These are phyloP conservation scores for Penicillium sp. DNA, from an alignment of 2,329 filamentous ascomycete species.

Conservation along the genomic window DNA sequence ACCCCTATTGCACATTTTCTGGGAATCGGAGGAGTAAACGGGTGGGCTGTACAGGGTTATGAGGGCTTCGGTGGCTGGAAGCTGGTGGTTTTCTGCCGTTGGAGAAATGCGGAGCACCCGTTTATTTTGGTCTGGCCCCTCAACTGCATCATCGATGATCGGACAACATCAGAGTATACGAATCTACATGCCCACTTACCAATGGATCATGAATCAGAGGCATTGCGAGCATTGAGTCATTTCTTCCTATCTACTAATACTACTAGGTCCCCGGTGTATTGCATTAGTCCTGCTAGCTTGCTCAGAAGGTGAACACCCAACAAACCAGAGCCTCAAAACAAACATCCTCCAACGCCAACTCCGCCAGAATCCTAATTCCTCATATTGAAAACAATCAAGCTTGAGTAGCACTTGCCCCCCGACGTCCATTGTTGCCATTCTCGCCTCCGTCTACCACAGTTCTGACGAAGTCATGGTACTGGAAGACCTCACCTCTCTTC, in stretches of 20 bases:
- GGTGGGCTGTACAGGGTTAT: neutral
- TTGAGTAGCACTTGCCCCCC: conserved; percentile 17
- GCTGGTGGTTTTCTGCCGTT: conserved; percentile 27
- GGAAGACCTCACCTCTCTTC: conserved; percentile 84
- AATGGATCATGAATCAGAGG: neutral
- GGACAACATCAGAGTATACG: too few relatives aligned
- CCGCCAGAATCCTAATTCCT: conserved; percentile 2
- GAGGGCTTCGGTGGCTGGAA: conserved; percentile 21
- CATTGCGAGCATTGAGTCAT: neutral
- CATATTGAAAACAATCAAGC: conserved; percentile 13
- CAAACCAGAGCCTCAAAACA: conserved; percentile 7
- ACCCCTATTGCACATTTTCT: conserved; percentile 10
- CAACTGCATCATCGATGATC: neutral
- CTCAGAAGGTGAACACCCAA: neutral
- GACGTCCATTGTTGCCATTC: conserved; percentile 30
- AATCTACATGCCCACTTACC: neutral
- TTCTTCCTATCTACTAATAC: neutral
- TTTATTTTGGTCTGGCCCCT: neutral
- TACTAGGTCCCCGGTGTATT: neutral
- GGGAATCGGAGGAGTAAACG: neutral
- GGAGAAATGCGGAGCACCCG: conserved; percentile 21
- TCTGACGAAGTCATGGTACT: conserved; percentile 88
- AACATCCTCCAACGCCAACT: conserved; percentile 17
- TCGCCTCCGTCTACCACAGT: conserved; percentile 61
- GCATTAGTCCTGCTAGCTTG: neutral